These are phyloP conservation scores for Grosmannia huntii DNA, from an alignment of 2,329 filamentous ascomycete species.

Conservation along the genomic window DNA sequence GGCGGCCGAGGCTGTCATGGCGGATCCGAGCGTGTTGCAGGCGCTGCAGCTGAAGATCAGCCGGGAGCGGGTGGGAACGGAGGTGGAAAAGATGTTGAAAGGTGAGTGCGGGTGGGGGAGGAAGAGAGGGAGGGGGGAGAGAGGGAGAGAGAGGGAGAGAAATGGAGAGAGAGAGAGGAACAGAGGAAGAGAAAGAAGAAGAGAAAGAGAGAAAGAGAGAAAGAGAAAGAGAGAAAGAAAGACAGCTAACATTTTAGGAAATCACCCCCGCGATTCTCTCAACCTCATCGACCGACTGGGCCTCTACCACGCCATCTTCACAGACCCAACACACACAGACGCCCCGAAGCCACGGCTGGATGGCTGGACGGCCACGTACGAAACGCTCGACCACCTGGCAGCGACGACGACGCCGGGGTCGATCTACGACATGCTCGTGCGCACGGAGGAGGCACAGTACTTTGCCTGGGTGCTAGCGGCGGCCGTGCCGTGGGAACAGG, in stretches of 20 bases:
- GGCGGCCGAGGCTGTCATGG: slow-evolving; percentile 60
- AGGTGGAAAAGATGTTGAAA: slow-evolving; percentile 84
- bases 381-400: slow-evolving; percentile 42
- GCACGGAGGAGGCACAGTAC: slow-evolving; percentile 52
- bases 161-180: not conserved
- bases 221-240: not conserved
- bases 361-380: slow-evolving; percentile 52
- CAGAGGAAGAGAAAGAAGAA: not conserved
- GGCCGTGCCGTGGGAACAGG: slow-evolving; percentile 57
- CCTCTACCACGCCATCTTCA: slow-evolving; percentile 63
- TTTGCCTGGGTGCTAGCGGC: slow-evolving; percentile 66
- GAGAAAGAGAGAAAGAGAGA: not conserved
- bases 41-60: slow-evolving; percentile 83
- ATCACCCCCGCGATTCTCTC: slow-evolving; percentile 47
- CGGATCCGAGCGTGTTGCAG: slow-evolving; percentile 59
- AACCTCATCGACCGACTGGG: slow-evolving; percentile 51
- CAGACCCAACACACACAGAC: slow-evolving; percentile 45
- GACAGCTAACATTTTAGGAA: slow-evolving; percentile 25
- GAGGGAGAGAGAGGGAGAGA: not conserved
- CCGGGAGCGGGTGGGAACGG: slow-evolving; percentile 73
- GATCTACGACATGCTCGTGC: slow-evolving; percentile 42
- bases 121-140: no score
- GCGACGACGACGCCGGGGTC: slow-evolving; percentile 30
- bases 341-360: slow-evolving; percentile 41
- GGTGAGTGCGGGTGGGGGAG: slow-evolving; percentile 23